Evolutionary conservation across 139 green algal genomes (phyloP).

Genomic region (Auxenochlorella pyrenoidosa): DNA sequence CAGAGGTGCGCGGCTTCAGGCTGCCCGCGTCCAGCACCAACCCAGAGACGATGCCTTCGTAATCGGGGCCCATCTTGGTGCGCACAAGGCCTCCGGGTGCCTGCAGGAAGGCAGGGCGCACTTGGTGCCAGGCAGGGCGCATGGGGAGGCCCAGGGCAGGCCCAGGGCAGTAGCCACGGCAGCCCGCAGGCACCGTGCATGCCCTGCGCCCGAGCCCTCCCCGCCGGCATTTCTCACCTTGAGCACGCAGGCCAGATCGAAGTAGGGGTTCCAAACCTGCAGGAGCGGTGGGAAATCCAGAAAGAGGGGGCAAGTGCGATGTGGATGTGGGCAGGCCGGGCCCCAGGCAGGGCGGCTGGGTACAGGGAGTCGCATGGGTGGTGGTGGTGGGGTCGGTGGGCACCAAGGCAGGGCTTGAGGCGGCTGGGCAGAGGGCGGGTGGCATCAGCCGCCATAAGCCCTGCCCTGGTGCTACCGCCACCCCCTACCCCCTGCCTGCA

Average conservation of each 20-base stretch:
- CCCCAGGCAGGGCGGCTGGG: too few relatives aligned
- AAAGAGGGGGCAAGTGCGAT: background rate
- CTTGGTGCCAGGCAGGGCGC: background rate
- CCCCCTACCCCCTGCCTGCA: background rate
- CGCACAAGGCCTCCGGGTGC: background rate
- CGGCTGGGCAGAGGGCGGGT: too few relatives aligned
- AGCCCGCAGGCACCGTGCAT: background rate
- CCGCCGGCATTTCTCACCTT: background rate
- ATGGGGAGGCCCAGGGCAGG: too few relatives aligned
- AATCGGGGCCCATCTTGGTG: background rate
- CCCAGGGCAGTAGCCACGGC: background rate
- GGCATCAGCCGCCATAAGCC: too few relatives aligned
- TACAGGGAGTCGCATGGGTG: too few relatives aligned
- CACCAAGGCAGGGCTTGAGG: too few relatives aligned
- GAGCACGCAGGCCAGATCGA: background rate
- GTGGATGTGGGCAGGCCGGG: too few relatives aligned
- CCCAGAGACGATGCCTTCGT: background rate
- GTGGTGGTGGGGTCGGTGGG: too few relatives aligned
- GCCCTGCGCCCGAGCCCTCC: background rate
- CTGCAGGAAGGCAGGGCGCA: background rate
- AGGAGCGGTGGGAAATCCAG: background rate
- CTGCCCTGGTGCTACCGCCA: too few relatives aligned
- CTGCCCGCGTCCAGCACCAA: background rate
- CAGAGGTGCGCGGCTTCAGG: background rate
- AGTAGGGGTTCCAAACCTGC: slow-evolving; percentile 2